Conservation (phyloP, 2,329 filamentous ascomycete species). For the Botrytis byssoidea region DNA sequence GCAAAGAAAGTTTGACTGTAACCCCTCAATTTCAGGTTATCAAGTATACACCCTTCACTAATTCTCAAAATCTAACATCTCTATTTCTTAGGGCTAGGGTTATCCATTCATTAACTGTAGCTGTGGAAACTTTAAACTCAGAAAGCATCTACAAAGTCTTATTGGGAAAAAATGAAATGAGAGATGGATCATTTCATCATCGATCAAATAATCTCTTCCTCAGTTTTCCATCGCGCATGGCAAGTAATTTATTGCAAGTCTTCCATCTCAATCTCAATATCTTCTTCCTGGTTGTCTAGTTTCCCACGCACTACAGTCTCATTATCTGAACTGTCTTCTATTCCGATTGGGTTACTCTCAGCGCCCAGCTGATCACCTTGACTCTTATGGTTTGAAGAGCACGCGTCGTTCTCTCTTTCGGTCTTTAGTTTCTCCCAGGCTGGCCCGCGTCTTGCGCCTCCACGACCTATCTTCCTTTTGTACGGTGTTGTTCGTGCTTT, state of each 20-base stretch:
- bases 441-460: not conserved
- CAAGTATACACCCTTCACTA: rapidly evolving
- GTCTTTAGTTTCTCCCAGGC: not conserved
- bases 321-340: not conserved
- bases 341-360: not conserved
- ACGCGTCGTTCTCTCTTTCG: not conserved
- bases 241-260: not conserved
- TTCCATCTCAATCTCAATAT: not conserved
- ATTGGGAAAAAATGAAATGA: not conserved
- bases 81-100: too few species aligned
- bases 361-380: not conserved
- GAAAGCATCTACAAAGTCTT: too few species aligned
- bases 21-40: rapidly evolving
- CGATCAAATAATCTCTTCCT: not conserved
- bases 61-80: not conserved
- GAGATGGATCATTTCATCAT: not conserved
- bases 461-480: not conserved
- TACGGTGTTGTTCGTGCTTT: not conserved
- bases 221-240: not conserved
- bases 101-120: too few species aligned
- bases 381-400: not conserved
- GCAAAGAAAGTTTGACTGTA: not conserved
- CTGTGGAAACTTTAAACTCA: not conserved
- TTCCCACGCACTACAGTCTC: not conserved
- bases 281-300: not conserved